Percentiles rank a stretch among this genome's conserved stretches.
These are phyloP conservation scores for Amanita fuliginea DNA, from an alignment of 768 basidiomycete genomes.

Conservation along the genomic window DNA sequence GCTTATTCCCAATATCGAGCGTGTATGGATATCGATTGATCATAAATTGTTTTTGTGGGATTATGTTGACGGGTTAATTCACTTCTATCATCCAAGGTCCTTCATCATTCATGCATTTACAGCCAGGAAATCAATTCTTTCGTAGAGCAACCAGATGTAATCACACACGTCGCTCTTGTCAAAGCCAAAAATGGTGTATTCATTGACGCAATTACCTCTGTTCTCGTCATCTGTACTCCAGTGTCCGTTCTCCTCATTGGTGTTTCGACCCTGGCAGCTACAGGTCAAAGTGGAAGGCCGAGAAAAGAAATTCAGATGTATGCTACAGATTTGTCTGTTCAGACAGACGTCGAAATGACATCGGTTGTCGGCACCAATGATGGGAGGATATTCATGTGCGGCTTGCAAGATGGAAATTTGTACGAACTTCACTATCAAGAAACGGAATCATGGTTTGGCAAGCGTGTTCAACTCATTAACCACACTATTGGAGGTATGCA, in stretches of 20 bases:
- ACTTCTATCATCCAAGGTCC: background rate
- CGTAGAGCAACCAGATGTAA: constrained; percentile 82
- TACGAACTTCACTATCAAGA: constrained; percentile 92
- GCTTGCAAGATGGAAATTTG: constrained; percentile 73
- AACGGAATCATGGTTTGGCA: constrained; percentile 87
- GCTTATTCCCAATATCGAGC: constrained; percentile 83
- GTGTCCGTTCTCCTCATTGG: constrained; percentile 79
- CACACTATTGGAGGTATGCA: constrained; percentile 73
- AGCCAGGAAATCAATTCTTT: constrained; percentile 92
- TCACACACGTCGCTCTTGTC: constrained; percentile 82
- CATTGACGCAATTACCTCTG: constrained; percentile 80
- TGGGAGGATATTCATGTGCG: constrained; percentile 89
- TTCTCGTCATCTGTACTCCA: constrained; percentile 87
- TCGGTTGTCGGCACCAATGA: constrained; percentile 69
- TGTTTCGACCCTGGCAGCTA: constrained; percentile 43
- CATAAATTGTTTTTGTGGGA: constrained; percentile 95
- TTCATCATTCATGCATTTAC: constrained; percentile 5
- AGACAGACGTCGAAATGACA: constrained; percentile 78
- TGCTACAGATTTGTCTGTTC: constrained; percentile 74
- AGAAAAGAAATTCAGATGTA: constrained; percentile 80
- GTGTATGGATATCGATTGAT: constrained; percentile 93
- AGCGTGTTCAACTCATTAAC: constrained; percentile 75
- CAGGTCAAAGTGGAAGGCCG: constrained; percentile 27
- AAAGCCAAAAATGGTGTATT: constrained; percentile 80
- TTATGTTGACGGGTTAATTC: constrained; percentile 79